A percentile compares a stretch with the other conserved stretches of the same genome.
Conservation (phyloP, 106 monocot species). For the Allium fistulosum region DNA sequence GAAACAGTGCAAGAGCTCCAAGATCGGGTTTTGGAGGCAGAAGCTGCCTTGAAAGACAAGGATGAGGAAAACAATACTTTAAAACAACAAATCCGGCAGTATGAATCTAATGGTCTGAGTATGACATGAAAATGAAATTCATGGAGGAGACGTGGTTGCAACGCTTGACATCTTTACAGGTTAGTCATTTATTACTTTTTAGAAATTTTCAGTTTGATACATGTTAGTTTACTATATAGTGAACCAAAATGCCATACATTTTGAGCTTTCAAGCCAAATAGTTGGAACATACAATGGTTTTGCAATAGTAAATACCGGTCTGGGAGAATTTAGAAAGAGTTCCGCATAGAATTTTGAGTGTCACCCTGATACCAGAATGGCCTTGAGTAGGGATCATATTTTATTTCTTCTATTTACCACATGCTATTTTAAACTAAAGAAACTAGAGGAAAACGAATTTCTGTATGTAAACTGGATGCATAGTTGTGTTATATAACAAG, state of each 20-base stretch:
- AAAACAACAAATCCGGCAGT: constrained; percentile 47
- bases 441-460: too few relatives aligned
- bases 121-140: constrained; percentile 79
- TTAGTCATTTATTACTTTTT: constrained; percentile 7
- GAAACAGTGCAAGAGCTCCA: constrained; percentile 47
- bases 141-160: constrained; percentile 91
- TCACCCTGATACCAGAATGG: too few relatives aligned
- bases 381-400: too few relatives aligned
- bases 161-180: constrained; percentile 84
- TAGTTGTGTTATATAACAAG: too few relatives aligned
- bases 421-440: too few relatives aligned
- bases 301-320: too few relatives aligned
- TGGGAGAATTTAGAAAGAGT: too few relatives aligned
- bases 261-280: too few relatives aligned
- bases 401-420: too few relatives aligned
- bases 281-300: too few relatives aligned
- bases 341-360: too few relatives aligned
- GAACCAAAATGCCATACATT: background rate
- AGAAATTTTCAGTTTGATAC: background rate
- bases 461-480: background rate
- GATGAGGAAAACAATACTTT: constrained; percentile 75
- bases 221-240: background rate
- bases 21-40: constrained; percentile 44
- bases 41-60: constrained; percentile 49
- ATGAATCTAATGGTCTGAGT: constrained; percentile 70